Evolutionary conservation across 352 stramenopile genomes (phyloP), one percentile per base, ranked within the genome.

Genomic region (Discostella stelligera): DNA sequence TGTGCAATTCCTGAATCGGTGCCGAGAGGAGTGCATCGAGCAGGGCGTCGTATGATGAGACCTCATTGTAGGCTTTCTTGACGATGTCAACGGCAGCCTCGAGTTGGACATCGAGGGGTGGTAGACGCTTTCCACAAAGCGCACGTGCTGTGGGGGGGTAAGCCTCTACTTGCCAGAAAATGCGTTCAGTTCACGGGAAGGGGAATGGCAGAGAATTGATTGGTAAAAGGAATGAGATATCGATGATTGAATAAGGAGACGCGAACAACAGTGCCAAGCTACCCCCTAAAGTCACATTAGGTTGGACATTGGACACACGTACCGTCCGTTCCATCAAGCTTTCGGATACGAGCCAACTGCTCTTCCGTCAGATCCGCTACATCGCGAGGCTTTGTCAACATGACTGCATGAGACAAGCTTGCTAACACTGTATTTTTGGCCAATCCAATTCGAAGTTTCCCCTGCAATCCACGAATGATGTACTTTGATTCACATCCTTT

Each of bases 51-150:
- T 98, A 98, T 73, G 94, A 98, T 0, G 97, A 96, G 25, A 97
- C 97, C 81, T 99, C 96, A 0, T 93, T 95, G 80, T 98, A 98
- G 0, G 97, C 96, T 78, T 98, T 97, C 89, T 99, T 99, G n/a
- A 99, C 91, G 50, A 95, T 95, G 13, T 89, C 84, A 11, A 97
- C 94, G 0, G 95, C 94, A 44, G 94, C 85, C 63, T 98, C 95
- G 30, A 95, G 67, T 18, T 81, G 66, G 50, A 94, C 83, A 30
- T 89, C 84, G 8, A 91, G 71, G 14, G 89, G 64, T 3, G 21
- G 53, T 8, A 86, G 63, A 14, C 61, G 72, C 18, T 72, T 76
- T 37, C 83, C 66, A 9, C 73, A 64, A 25, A 88, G 72, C 25
- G 80, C 66, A 11, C 74, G 67, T 7, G 74, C 74, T 52, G 68